phyloP scores from a whole-genome alignment of 148 eudicot genomes.

The Fallopia convolvulus region DNA sequence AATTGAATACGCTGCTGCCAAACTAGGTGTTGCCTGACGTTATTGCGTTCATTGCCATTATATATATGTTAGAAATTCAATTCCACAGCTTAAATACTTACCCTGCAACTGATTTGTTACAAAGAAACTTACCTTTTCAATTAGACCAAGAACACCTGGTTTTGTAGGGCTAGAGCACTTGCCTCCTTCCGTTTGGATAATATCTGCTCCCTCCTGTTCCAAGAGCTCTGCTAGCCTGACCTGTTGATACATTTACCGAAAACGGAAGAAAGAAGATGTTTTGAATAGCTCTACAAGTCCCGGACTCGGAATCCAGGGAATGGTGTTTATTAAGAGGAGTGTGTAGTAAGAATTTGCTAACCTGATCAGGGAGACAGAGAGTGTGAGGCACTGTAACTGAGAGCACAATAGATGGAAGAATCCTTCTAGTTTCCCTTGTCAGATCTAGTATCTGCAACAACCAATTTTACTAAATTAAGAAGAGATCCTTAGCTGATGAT shows the following conservation, averaged over 20 bases:
- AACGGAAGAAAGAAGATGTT: neutral
- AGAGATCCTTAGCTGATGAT: neutral
- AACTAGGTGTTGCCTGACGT: conserved; percentile 68
- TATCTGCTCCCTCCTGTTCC: conserved; percentile 74
- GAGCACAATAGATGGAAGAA: conserved; percentile 61
- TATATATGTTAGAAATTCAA: conserved; percentile 3
- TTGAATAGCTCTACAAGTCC: neutral
- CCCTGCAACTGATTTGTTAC: neutral
- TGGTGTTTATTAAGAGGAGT: neutral
- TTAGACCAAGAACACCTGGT: conserved; percentile 80
- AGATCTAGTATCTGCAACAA: conserved; percentile 50
- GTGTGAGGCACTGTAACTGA: conserved; percentile 96
- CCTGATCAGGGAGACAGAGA: conserved; percentile 87
- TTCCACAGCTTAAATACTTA: neutral
- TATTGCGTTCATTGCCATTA: neutral
- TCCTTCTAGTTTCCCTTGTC: conserved; percentile 60
- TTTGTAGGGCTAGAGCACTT: conserved; percentile 67
- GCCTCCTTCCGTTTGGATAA: conserved; percentile 95
- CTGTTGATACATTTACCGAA: conserved; percentile 20
- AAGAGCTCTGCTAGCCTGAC: conserved; percentile 67
- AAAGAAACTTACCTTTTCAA: conserved; percentile 62
- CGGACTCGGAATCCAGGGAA: neutral
- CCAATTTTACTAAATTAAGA: neutral
- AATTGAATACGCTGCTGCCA: conserved; percentile 88
- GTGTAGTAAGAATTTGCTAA: conserved; percentile 5